A percentile compares a stretch with the other conserved stretches of the same genome.
phyloP scores from a whole-genome alignment of 768 basidiomycete species.

The Phaffia australis region DNA sequence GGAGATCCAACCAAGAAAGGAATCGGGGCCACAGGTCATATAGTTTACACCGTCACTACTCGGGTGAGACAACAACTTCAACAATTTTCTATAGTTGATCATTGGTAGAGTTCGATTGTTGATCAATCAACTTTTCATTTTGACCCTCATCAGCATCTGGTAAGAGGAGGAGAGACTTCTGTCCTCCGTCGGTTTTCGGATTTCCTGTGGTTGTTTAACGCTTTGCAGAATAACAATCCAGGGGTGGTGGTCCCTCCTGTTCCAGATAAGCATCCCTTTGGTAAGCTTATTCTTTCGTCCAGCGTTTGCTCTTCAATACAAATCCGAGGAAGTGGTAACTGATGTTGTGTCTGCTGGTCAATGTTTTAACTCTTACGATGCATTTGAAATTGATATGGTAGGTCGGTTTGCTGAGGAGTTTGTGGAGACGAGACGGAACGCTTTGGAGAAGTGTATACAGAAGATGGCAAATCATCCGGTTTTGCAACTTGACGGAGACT shows the following conservation, averaged over 20 bases:
- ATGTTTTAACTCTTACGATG: background rate
- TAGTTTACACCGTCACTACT: slow-evolving; percentile 93
- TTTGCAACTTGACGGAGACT: slow-evolving; percentile 71
- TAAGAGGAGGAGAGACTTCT: slow-evolving; percentile 62
- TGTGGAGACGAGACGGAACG: slow-evolving; percentile 70
- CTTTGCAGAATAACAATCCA: slow-evolving; percentile 77
- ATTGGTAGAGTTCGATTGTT: slow-evolving; percentile 7
- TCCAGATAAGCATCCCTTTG: slow-evolving; percentile 88
- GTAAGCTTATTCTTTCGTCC: slow-evolving; percentile 27
- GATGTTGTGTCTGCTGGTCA: too few relatives aligned
- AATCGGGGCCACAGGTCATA: slow-evolving; percentile 86
- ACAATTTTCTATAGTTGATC: slow-evolving; percentile 14
- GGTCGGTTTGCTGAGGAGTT: slow-evolving; percentile 85
- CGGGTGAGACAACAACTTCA: slow-evolving; percentile 45
- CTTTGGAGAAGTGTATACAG: slow-evolving; percentile 77
- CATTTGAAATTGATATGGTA: slow-evolving; percentile 8
- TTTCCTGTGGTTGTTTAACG: slow-evolving; percentile 92
- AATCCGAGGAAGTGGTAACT: background rate
- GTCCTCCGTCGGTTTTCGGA: slow-evolving; percentile 96
- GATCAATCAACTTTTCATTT: slow-evolving; percentile 23
- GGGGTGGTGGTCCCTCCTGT: slow-evolving; percentile 94
- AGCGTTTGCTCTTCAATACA: background rate
- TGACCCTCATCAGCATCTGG: slow-evolving; percentile 51
- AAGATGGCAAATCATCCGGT: slow-evolving; percentile 91
- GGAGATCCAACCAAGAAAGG: slow-evolving; percentile 95